A percentile compares a stretch with the other conserved stretches of the same genome.
Conservation (phyloP, 768 basidiomycete genomes). For the Mycena leptocephala region DNA sequence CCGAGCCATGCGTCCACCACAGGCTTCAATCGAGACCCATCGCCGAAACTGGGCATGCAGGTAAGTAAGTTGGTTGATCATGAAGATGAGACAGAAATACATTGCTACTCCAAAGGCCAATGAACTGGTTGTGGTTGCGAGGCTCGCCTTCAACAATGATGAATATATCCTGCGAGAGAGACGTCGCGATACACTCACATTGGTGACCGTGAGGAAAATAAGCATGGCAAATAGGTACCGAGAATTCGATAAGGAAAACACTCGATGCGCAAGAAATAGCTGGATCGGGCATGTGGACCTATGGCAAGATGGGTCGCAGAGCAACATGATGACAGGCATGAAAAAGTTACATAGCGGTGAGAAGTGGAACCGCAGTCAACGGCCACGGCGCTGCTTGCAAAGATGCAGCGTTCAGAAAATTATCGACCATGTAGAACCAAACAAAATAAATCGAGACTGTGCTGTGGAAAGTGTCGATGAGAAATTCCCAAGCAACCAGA, state of each 20-base stretch:
- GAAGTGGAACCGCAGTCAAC: conserved; percentile 26
- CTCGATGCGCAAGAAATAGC: conserved; percentile 3
- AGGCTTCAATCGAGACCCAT: background rate
- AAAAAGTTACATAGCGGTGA: conserved; percentile 17
- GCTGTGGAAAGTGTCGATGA: conserved; percentile 36
- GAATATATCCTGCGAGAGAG: background rate
- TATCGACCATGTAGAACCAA: conserved; percentile 35
- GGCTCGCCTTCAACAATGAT: background rate
- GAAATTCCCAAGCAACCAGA: conserved; percentile 32
- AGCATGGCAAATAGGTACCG: background rate
- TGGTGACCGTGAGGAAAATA: background rate
- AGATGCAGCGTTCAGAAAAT: conserved; percentile 33
- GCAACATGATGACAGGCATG: background rate
- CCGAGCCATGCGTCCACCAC: conserved; percentile 15
- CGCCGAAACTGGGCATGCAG: background rate
- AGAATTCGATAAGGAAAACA: conserved; percentile 16
- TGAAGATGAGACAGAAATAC: background rate
- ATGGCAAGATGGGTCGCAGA: background rate
- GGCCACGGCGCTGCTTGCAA: conserved; percentile 34
- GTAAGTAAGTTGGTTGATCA: background rate
- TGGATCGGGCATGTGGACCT: conserved; percentile 34
- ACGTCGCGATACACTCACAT: background rate
- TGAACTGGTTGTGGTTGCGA: background rate
- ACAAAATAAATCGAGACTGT: conserved; percentile 30
- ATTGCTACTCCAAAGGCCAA: background rate